These are phyloP conservation scores for Neonectria faginata DNA, from an alignment of 2,329 filamentous ascomycete species.

Conservation along the genomic window DNA sequence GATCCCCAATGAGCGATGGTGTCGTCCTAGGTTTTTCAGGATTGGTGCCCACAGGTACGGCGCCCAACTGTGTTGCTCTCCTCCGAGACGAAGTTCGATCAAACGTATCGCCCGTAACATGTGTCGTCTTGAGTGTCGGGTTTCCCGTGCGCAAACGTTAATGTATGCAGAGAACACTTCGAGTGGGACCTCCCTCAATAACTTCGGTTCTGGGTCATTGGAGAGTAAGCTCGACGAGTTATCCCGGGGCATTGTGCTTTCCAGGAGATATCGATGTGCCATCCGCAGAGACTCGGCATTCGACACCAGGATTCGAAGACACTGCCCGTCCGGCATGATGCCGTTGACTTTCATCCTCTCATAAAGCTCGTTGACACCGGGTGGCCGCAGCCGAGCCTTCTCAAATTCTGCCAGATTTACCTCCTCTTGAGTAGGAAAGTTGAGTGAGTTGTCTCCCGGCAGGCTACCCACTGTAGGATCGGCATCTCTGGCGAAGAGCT, in stretches of 20 bases:
- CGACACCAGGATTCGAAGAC: constrained; percentile 67
- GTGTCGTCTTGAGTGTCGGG: constrained; percentile 38
- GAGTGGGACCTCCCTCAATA: constrained; percentile 44
- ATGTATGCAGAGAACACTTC: constrained; percentile 64
- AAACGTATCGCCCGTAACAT: constrained; percentile 50
- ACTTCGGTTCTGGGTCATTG: constrained; percentile 39
- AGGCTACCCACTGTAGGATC: constrained; percentile 49
- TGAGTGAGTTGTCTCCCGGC: constrained; percentile 71
- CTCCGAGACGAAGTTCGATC: constrained; percentile 42
- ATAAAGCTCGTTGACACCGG: constrained; percentile 69
- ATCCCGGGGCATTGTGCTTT: constrained; percentile 50
- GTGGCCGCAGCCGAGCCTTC: constrained; percentile 70
- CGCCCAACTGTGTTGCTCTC: constrained; percentile 44
- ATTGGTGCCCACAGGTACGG: constrained; percentile 50
- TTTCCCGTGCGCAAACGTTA: constrained; percentile 43
- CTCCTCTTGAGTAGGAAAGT: constrained; percentile 51
- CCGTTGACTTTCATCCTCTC: constrained; percentile 65
- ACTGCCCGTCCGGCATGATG: constrained; percentile 61
- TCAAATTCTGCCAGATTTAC: constrained; percentile 74
- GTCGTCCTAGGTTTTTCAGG: constrained; percentile 50
- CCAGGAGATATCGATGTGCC: constrained; percentile 63
- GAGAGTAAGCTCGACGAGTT: constrained; percentile 35
- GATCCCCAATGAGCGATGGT: constrained; percentile 44
- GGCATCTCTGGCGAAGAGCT: constrained; percentile 57
- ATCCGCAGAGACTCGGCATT: constrained; percentile 61